Conservation (phyloP, 345 rosid species). For the Arabis hirsuta region DNA sequence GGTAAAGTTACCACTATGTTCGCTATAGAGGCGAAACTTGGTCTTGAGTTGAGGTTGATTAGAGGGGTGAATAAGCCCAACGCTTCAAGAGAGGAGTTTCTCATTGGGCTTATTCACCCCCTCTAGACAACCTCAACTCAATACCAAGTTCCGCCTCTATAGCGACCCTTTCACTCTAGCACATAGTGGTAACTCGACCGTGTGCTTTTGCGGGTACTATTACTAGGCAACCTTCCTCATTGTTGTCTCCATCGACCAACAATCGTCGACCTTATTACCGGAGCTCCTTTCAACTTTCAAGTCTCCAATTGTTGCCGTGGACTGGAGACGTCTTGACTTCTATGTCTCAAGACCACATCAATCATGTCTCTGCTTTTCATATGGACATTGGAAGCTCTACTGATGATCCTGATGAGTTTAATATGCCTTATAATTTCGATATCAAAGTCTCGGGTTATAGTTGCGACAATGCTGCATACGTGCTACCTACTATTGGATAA, state of each 20-base stretch:
- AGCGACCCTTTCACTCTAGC: too few relatives aligned
- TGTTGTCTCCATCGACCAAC: slow-evolving; percentile 66
- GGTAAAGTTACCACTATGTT: too few relatives aligned
- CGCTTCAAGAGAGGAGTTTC: too few relatives aligned
- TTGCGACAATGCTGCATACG: slow-evolving; percentile 52
- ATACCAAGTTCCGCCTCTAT: too few relatives aligned
- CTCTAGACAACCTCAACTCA: too few relatives aligned
- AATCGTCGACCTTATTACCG: slow-evolving; percentile 77
- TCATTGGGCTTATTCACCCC: too few relatives aligned
- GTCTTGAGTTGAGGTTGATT: too few relatives aligned
- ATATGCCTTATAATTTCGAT: slow-evolving; percentile 61
- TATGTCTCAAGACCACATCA: slow-evolving; percentile 58
- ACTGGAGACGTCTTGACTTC: slow-evolving; percentile 72
- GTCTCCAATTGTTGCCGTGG: slow-evolving; percentile 75
- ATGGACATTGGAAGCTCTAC: slow-evolving; percentile 50
- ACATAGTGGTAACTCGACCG: too few relatives aligned
- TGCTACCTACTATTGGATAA: slow-evolving; percentile 54
- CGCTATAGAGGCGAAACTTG: too few relatives aligned
- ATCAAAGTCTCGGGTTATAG: slow-evolving; percentile 73
- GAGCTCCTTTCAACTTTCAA: slow-evolving; percentile 59
- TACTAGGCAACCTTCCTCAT: slow-evolving; percentile 61
- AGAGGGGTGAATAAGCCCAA: too few relatives aligned
- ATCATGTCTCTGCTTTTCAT: slow-evolving; percentile 51
- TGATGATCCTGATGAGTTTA: slow-evolving; percentile 26
- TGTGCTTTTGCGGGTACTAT: too few relatives aligned